These are phyloP conservation scores for Blastobotrys petasosporus DNA, from an alignment of 1,139 yeast species.

Conservation along the genomic window DNA sequence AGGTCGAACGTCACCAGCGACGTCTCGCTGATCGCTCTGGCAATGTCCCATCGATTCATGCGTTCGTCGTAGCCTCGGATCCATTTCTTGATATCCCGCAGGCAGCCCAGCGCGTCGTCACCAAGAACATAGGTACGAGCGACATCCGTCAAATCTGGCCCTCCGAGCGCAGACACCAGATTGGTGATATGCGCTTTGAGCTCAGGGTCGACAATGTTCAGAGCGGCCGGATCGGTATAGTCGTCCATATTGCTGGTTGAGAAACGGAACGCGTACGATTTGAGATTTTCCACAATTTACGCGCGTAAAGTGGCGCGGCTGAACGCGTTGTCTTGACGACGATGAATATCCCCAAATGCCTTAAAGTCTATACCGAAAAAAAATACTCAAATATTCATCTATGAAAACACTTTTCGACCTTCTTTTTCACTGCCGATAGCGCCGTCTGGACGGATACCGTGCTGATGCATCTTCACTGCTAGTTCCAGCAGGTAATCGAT, in stretches of 20 bases:
- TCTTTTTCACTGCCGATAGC: conserved; percentile 23
- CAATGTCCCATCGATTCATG: conserved; percentile 66
- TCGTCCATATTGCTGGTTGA: too few species aligned
- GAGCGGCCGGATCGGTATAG: too few species aligned
- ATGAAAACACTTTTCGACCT: not conserved
- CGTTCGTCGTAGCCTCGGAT: conserved; percentile 75
- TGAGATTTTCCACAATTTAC: not conserved
- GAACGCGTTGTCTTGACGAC: too few species aligned
- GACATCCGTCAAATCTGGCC: conserved; percentile 54
- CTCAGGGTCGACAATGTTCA: conserved; percentile 27
- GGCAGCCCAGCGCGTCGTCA: conserved; percentile 83
- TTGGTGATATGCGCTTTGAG: conserved; percentile 65
- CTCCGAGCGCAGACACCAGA: conserved; percentile 76
- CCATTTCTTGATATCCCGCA: conserved; percentile 86
- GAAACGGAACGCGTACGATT: too few species aligned
- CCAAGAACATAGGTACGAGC: conserved; percentile 70
- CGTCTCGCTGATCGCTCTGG: conserved; percentile 80
- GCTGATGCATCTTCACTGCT: conserved; percentile 64
- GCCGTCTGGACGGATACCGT: conserved; percentile 30
- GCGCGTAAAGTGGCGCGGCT: not conserved
- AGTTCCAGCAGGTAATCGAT: conserved; percentile 81
- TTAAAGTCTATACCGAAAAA: too few species aligned
- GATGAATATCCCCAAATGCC: too few species aligned
- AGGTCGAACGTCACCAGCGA: conserved; percentile 70
- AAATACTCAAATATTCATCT: too few species aligned